Conservation (phyloP, 805 yeast genomes). For the Starmerella apicola region DNA sequence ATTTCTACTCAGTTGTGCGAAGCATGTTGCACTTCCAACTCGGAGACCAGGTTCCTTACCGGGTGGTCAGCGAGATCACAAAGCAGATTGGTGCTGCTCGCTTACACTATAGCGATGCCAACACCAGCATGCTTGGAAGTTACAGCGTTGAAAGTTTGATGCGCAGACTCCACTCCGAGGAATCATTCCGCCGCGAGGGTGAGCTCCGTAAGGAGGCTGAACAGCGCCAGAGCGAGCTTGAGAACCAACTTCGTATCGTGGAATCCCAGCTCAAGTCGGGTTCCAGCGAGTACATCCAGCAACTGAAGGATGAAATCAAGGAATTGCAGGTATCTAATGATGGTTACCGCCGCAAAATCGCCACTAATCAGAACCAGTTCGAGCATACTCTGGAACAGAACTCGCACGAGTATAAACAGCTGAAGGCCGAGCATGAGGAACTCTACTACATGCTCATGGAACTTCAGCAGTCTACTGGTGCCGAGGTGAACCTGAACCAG, state of each 20-base stretch:
- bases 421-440: slow-evolving; percentile 49
- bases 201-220: slow-evolving; percentile 43
- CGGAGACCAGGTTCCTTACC: slow-evolving; percentile 39
- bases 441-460: slow-evolving; percentile 47
- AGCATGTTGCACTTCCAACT: slow-evolving; percentile 38
- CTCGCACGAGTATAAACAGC: slow-evolving; percentile 27
- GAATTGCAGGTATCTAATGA: slow-evolving; percentile 50
- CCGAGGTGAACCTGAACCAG: slow-evolving; percentile 5
- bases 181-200: slow-evolving; percentile 64
- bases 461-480: slow-evolving; percentile 11
- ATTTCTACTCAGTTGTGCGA: slow-evolving; percentile 29
- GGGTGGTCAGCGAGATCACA: slow-evolving; percentile 52
- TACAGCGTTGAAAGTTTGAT: slow-evolving; percentile 63
- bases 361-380: slow-evolving; percentile 46
- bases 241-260: slow-evolving; percentile 38
- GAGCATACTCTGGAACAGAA: slow-evolving; percentile 43
- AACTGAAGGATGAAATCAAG: slow-evolving; percentile 45
- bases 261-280: slow-evolving; percentile 39
- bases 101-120: slow-evolving; percentile 34
- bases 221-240: slow-evolving; percentile 42
- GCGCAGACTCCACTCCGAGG: slow-evolving; percentile 71
- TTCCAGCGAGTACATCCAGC: slow-evolving; percentile 57
- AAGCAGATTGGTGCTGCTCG: slow-evolving; percentile 33
- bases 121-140: slow-evolving; percentile 37
- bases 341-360: slow-evolving; percentile 49